These are phyloP conservation scores for Candolleomyces efflorescens DNA, from an alignment of 768 basidiomycete species.

Conservation along the genomic window DNA sequence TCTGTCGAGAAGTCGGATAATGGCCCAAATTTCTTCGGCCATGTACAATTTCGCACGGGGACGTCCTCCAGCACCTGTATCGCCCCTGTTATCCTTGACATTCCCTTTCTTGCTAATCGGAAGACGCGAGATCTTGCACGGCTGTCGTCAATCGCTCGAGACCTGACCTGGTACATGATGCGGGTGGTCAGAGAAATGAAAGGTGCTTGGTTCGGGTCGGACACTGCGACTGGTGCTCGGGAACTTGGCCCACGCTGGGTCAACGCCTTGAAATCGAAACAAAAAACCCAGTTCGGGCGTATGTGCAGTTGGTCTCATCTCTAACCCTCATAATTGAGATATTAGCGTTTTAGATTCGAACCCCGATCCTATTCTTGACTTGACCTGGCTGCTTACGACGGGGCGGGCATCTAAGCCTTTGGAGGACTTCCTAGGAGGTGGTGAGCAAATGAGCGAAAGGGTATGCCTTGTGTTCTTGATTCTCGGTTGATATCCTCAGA, in stretches of 20 bases:
- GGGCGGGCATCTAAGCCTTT: constrained; percentile 71
- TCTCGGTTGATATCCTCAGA: constrained; percentile 15
- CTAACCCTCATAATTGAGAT: constrained; percentile 8
- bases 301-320: constrained; percentile 20
- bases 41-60: constrained; percentile 28
- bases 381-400: constrained; percentile 66
- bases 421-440: constrained; percentile 69
- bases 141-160: constrained; percentile 63
- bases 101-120: constrained; percentile 55
- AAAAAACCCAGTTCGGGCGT: constrained; percentile 67
- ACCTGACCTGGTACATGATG: constrained; percentile 68
- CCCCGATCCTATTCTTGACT: constrained; percentile 62
- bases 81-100: constrained; percentile 41
- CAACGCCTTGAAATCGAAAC: constrained; percentile 55
- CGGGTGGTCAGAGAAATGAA: constrained; percentile 72
- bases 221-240: constrained; percentile 60
- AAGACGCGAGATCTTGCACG: constrained; percentile 66
- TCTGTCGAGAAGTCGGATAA: constrained; percentile 46
- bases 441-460: constrained; percentile 78
- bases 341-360: constrained; percentile 43
- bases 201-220: constrained; percentile 67
- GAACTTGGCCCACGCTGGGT: constrained; percentile 75
- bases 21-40: constrained; percentile 45
- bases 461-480: constrained; percentile 33
- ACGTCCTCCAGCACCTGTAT: constrained; percentile 27